Evolutionary conservation across 2,329 filamentous ascomycete genomes (phyloP), one percentile per base, ranked within the genome.

Genomic region (Pestalotiopsis sp.): DNA sequence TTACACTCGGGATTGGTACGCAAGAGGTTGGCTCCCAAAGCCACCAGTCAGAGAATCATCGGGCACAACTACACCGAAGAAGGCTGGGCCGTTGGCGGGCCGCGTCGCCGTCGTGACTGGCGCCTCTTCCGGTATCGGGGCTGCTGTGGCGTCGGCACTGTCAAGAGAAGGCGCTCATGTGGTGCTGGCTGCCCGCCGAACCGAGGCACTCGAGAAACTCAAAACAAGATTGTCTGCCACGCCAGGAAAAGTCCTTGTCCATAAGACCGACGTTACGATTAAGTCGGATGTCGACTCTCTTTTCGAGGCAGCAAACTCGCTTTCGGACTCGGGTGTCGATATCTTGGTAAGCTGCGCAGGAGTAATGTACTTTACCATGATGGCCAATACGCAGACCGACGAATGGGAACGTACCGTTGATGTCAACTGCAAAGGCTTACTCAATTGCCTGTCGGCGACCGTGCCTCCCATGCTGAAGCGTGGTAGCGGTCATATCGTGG

Each of bases 331-430:
- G 0, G 61, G 61, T 14, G 84, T 95, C 59, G 93, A 95, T 76
- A 92, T 95, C 65, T 86, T 95, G n/a, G 88, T 95, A 64, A 90
- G 90, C 55, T 93, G 92, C 75, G 93, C 93, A 0, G 93, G 93
- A 45, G 93, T 95, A 76, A 95, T 95, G 93, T 95, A 95, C 82
- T 95, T 90, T 81, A 95, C 93, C 67, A 90, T 95, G 90, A 95
- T 95, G 93, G 88, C 90, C 68, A 95, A 94, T 76, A 86, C 83
- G 17, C 87, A 92, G 71, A 87, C 84, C 0, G 91, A 93, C 4
- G 90, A 95, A 74, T 95, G 93, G 93, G 90, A 94, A 71, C 91
- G 88, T 68, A 95, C 92, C 0, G 92, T 95, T 57, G 93, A 95
- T 74, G 92, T 95, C 73, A 95, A 95, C 82, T 95, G 93, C 88